phyloP scores from a whole-genome alignment of 805 yeast genomes.

The Kodamaea nitidulidarum region DNA sequence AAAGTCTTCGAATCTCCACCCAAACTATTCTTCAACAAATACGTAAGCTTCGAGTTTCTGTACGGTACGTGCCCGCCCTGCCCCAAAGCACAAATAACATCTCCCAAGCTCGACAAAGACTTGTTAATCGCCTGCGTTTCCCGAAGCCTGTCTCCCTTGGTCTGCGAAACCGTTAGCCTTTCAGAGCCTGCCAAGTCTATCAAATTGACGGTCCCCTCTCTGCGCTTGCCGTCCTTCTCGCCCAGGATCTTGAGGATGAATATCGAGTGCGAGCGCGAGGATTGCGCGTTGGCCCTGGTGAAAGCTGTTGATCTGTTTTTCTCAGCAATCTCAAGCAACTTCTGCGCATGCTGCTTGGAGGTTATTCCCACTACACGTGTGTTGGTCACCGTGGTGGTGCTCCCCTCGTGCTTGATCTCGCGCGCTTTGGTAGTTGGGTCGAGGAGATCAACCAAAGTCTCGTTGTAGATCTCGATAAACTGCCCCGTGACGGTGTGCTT shows the following conservation, averaged over 20 bases:
- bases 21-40: conserved; percentile 75
- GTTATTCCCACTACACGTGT: conserved; percentile 47
- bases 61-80: conserved; percentile 55
- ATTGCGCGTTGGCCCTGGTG: conserved; percentile 74
- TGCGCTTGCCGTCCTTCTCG: conserved; percentile 35
- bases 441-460: conserved; percentile 68
- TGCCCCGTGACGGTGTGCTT: conserved; percentile 60
- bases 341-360: conserved; percentile 46
- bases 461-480: conserved; percentile 88
- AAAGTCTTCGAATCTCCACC: conserved; percentile 84
- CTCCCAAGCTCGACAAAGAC: conserved; percentile 84
- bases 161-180: conserved; percentile 70
- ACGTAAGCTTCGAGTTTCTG: conserved; percentile 73
- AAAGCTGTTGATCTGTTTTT: conserved; percentile 72
- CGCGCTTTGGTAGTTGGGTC: conserved; percentile 35
- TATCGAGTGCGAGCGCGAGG: conserved; percentile 89
- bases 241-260: conserved; percentile 65
- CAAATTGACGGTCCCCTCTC: conserved; percentile 66
- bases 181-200: conserved; percentile 96
- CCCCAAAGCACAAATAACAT: conserved; percentile 74
- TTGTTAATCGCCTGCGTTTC: conserved; percentile 90
- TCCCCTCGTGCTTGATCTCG: conserved; percentile 70
- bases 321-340: conserved; percentile 51
- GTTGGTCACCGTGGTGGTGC: conserved; percentile 57
- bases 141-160: conserved; percentile 69